A percentile compares a stretch with the other conserved stretches of the same genome.
These are phyloP conservation scores for Ambispora gerdemannii DNA, from an alignment of 192 early-diverging fungal species.

Conservation along the genomic window DNA sequence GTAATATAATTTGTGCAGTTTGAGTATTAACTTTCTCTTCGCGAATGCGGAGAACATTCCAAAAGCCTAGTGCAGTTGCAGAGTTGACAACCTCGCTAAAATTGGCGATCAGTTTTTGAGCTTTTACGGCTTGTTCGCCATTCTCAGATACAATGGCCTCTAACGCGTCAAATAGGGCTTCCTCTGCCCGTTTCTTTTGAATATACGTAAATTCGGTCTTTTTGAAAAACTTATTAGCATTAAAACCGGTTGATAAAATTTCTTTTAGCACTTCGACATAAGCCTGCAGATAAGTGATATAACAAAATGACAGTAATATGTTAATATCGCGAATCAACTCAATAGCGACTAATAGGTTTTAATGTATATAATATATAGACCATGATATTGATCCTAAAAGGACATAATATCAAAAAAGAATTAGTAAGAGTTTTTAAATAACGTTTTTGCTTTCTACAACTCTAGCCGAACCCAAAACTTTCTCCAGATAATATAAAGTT, in stretches of 20 bases:
- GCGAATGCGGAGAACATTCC: slow-evolving; percentile 11
- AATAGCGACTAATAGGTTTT: slow-evolving; percentile 3
- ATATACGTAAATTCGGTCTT: slow-evolving; percentile 8
- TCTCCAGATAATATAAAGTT: slow-evolving; percentile 15
- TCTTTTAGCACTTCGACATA: slow-evolving; percentile 20
- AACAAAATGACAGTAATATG: slow-evolving; percentile 23
- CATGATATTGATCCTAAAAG: slow-evolving; percentile 24
- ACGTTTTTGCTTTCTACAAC: no score
- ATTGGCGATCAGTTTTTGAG: slow-evolving; percentile 11
- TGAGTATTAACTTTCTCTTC: slow-evolving; percentile 24
- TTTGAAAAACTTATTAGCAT: slow-evolving; percentile 25
- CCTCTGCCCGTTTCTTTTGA: slow-evolving; percentile 21
- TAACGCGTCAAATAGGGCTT: slow-evolving; percentile 18
- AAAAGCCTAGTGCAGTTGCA: slow-evolving; percentile 3
- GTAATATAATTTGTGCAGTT: slow-evolving; percentile 29
- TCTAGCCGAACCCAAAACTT: slow-evolving; percentile 28
- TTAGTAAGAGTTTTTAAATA: slow-evolving; percentile 8
- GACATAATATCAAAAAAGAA: slow-evolving; percentile 16
- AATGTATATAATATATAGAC: slow-evolving; percentile 12
- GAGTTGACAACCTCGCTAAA: slow-evolving; percentile 22
- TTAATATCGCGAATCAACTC: slow-evolving; percentile 20
- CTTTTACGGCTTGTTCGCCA: slow-evolving; percentile 8
- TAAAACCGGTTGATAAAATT: slow-evolving; percentile 23
- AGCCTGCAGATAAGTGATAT: slow-evolving; percentile 17
- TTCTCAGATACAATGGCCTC: slow-evolving; percentile 7